phyloP scores from a whole-genome alignment of 495 filamentous ascomycete genomes.

The Aspergillus kassunensis region DNA sequence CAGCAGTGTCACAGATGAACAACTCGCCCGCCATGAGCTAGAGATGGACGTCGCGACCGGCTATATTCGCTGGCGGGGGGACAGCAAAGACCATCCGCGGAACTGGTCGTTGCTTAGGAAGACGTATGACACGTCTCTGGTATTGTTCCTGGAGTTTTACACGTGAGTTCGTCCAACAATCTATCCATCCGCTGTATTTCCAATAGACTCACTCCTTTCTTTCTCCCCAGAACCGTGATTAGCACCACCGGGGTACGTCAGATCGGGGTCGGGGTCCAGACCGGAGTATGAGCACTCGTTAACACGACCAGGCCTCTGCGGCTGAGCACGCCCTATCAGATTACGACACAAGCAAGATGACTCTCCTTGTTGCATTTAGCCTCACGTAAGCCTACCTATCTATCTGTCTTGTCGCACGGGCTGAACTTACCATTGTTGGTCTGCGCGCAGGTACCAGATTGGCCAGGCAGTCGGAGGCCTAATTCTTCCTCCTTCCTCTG shows the following conservation, averaged over 20 bases:
- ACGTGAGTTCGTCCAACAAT: conserved; percentile 20
- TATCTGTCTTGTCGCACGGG: background rate
- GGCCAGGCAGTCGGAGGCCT: conserved; percentile 46
- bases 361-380: conserved; percentile 31
- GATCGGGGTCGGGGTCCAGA: too few relatives aligned
- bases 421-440: background rate
- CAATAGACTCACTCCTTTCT: conserved; percentile 5
- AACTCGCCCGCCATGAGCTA: conserved; percentile 13
- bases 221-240: conserved; percentile 25
- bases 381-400: conserved; percentile 20
- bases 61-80: conserved; percentile 29
- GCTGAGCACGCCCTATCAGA: conserved; percentile 27
- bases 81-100: conserved; percentile 33
- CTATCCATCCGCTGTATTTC: background rate
- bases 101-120: conserved; percentile 34
- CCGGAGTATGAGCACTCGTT: too few relatives aligned
- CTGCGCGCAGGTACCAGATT: conserved; percentile 36
- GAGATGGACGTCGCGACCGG: conserved; percentile 26
- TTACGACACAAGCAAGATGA: conserved; percentile 18
- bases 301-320: conserved; percentile 24
- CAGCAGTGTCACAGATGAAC: background rate
- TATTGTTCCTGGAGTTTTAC: conserved; percentile 35
- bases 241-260: conserved; percentile 34
- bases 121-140: conserved; percentile 26
- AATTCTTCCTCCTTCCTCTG: conserved; percentile 47